Evolutionary conservation across 1,284 basidiomycete genomes (phyloP).

Genomic region (Singerocomus inundabilis): DNA sequence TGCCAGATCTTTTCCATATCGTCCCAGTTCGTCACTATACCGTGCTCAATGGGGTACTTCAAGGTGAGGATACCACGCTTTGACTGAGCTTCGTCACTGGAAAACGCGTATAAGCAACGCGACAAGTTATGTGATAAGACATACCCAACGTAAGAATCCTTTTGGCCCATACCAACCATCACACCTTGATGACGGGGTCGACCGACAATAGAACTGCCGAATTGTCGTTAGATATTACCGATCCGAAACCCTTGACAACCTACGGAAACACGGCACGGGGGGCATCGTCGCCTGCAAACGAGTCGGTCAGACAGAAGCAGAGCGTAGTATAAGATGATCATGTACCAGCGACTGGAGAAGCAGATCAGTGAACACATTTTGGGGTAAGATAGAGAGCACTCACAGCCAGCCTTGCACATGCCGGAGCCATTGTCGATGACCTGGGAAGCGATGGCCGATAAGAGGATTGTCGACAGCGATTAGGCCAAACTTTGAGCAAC

Average conservation of each 20-base stretch:
- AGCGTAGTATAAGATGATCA: neutral
- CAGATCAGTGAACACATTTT: constrained; percentile 5
- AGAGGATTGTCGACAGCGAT: neutral
- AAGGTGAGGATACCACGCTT: constrained; percentile 92
- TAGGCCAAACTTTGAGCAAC: constrained; percentile 6
- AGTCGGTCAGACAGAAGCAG: constrained; percentile 12
- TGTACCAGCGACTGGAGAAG: constrained; percentile 28
- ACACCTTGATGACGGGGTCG: constrained; percentile 86
- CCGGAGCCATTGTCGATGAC: constrained; percentile 67
- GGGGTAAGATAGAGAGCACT: constrained; percentile 17
- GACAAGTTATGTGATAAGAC: constrained; percentile 9
- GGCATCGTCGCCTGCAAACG: constrained; percentile 63
- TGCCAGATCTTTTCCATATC: constrained; percentile 95
- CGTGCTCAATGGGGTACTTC: constrained; percentile 76
- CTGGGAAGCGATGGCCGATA: constrained; percentile 24
- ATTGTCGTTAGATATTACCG: constrained; percentile 9
- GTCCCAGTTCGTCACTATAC: constrained; percentile 93
- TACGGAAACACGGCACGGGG: constrained; percentile 75
- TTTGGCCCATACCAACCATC: constrained; percentile 82
- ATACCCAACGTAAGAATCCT: constrained; percentile 79
- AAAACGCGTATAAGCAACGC: neutral
- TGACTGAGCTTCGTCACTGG: constrained; percentile 82
- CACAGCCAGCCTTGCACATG: constrained; percentile 71
- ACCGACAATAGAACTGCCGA: constrained; percentile 73
- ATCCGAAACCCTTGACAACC: constrained; percentile 27